A percentile compares a stretch with the other conserved stretches of the same genome.
These are phyloP conservation scores for Codiaeum variegatum DNA, from an alignment of 441 rosid species.

Conservation along the genomic window DNA sequence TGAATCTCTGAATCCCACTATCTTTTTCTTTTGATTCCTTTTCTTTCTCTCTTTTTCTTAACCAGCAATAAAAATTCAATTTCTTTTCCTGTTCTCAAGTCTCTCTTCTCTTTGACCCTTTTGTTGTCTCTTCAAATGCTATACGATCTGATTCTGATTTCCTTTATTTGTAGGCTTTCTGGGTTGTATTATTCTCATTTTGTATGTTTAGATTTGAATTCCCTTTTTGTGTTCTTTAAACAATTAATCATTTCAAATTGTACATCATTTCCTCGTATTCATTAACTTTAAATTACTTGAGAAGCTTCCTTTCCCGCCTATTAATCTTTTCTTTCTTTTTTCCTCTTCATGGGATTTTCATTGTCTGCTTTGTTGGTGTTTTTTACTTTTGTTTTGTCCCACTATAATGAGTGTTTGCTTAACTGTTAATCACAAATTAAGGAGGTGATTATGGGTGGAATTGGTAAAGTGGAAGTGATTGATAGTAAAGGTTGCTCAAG, in stretches of 20 bases:
- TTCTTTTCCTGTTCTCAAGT: conserved; percentile 22
- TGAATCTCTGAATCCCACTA: conserved; percentile 6
- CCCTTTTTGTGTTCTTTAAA: background rate
- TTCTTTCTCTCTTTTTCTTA: background rate
- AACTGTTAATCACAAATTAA: conserved; percentile 8
- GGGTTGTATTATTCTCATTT: background rate
- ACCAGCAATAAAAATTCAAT: conserved; percentile 22
- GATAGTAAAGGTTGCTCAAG: conserved; percentile 81
- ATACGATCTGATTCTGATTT: conserved; percentile 3
- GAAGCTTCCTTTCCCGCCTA: conserved; percentile 21
- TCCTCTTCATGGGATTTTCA: conserved; percentile 10
- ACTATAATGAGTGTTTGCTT: background rate
- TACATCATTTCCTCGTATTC: conserved; percentile 3
- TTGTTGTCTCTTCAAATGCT: conserved; percentile 6
- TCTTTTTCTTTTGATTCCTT: background rate
- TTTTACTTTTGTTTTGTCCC: conserved; percentile 1
- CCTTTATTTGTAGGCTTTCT: background rate
- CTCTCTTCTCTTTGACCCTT: background rate
- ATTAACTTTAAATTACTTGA: background rate
- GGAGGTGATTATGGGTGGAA: conserved; percentile 23
- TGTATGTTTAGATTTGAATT: background rate
- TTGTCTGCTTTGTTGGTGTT: conserved; percentile 10
- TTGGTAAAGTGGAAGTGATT: conserved; percentile 60
- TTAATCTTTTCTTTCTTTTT: conserved; percentile 9
- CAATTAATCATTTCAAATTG: conserved; percentile 5